Base-by-base conservation (phyloP, 169 alveolate genomes). In the Perkinsus olseni region DNA sequence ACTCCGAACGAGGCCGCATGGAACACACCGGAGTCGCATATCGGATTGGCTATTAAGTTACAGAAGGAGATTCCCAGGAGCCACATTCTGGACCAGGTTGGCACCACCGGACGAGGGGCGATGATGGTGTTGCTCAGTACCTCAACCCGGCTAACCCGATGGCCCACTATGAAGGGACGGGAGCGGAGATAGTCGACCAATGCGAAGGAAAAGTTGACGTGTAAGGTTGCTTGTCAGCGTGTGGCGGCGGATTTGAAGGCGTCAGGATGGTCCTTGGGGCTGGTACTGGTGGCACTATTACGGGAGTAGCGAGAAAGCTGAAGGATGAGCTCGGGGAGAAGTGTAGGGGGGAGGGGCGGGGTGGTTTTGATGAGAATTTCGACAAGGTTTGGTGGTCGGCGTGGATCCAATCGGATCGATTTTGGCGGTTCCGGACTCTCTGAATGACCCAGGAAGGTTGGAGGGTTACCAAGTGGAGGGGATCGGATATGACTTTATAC, bases 221-320 rank as follows among this genome's bases (percentile, higher is more conserved):
- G 82, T 62, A 28, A 62, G 36, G 82, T 24, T 62, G 82, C 82
- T 40, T n/a, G 62, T 45, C 6, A 45, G 82, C 28, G 31, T 62
- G 28, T 8, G 82, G 13, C 31, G 82, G 82, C 10, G 82, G 82
- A 62, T 13, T 62, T 4, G 13, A 24, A 3, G 31, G 28, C 28
- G 1, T 62, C 17, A 62, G 95, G 90, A 95, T 96, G 34, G 94
- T 97, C 34, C 93, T 96, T 3, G 96, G 97, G 0, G 93, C 97
- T 62, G 98, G 98, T 38, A 97, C 98, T 38, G 98, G 98, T 38
- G 98, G 98, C 6, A 96, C 97, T 31, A 93, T 96, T 24, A 94
- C 98, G 17, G 98, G 98, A 31, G 95, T 96, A 24, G 97, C 96
- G 38, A 97, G 97, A 95, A 96, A 96, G 93, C 96, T 97, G 82